Evolutionary conservation across 1,139 yeast species (phyloP), one percentile per base, ranked within the genome.

Genomic region (Wickerhamomyces sp.): DNA sequence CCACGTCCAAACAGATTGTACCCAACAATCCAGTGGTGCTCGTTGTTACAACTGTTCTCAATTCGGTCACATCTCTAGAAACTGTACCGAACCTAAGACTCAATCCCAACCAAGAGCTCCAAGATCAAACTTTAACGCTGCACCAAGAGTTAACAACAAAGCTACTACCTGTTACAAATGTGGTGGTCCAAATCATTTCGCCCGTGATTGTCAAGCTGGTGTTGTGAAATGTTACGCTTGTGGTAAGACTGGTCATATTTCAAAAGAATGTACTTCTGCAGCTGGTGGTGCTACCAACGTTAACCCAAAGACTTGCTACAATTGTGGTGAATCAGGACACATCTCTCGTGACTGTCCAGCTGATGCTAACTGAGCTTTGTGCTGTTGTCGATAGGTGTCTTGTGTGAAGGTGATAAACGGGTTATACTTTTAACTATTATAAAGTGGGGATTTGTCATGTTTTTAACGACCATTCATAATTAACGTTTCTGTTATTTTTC

Each of bases 121-220:
- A 29, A 42, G 31, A 36, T 13, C 17, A 28, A 17, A 31, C n/a
- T 37, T 35, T 29, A 28, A 54, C 28, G 47, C 39, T 26, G n/a
- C n/a, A n/a, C 55, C 35, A 56, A 43, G 46, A 43, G 40, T 42
- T 37, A 39, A 56, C 33, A 36, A 39, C 40, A 49, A 62, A 45
- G 72, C 72, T 49, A 76, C 86, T 47, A 78, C 89, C 44, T 87
- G 95, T 68, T 85, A 83, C 81, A 86, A 82, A 68, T 87, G 95
- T 65, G 95, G 95, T 58, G 95, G 94, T 49, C 90, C 94, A 61
- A 86, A 86, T 78, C 96, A 87, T 65, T 83, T 80, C 67, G 95
- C 95, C 48, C 82, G 88, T 68, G 95, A 86, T 65, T 87, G 96
- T 66, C 87, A 82, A 65, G 89, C 88, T 47, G 73, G 76, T 51